Evolutionary conservation across 2,329 filamentous ascomycete species (phyloP).

Genomic region (Diaporthe destruens): DNA sequence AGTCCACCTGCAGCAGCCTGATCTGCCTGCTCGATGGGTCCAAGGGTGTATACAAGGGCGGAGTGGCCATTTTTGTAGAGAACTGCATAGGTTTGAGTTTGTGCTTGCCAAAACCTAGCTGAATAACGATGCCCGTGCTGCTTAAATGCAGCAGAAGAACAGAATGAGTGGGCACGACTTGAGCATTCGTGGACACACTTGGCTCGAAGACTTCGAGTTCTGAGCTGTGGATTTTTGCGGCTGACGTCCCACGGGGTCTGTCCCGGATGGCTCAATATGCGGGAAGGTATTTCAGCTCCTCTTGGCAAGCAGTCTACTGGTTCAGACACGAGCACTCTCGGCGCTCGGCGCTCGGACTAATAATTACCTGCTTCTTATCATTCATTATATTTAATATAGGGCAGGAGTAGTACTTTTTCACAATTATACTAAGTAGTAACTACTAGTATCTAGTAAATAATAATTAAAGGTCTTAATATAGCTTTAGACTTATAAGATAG

Average conservation of each 20-base stretch:
- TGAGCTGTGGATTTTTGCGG: background rate
- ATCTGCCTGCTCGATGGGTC: slow-evolving; percentile 5
- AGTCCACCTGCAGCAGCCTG: slow-evolving; percentile 7
- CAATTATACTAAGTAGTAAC: no score
- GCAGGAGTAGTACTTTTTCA: no score
- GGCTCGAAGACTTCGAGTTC: background rate
- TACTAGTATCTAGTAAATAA: no score
- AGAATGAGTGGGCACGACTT: no score
- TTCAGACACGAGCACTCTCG: no score
- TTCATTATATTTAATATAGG: no score
- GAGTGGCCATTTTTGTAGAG: background rate
- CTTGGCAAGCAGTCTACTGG: slow-evolving; percentile 13
- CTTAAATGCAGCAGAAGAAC: background rate
- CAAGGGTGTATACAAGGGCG: background rate
- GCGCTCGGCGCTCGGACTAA: no score
- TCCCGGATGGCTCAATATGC: background rate
- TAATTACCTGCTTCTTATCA: no score
- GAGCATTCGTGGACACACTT: background rate
- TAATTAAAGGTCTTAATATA: no score
- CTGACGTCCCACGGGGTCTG: background rate
- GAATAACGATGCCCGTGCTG: no score
- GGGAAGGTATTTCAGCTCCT: slow-evolving; percentile 11
- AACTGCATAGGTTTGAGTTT: background rate
- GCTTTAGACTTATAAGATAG: no score
- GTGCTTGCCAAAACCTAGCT: background rate